These are phyloP conservation scores for Backusella morwellensis DNA, from an alignment of 192 early-diverging fungal species.

Conservation along the genomic window DNA sequence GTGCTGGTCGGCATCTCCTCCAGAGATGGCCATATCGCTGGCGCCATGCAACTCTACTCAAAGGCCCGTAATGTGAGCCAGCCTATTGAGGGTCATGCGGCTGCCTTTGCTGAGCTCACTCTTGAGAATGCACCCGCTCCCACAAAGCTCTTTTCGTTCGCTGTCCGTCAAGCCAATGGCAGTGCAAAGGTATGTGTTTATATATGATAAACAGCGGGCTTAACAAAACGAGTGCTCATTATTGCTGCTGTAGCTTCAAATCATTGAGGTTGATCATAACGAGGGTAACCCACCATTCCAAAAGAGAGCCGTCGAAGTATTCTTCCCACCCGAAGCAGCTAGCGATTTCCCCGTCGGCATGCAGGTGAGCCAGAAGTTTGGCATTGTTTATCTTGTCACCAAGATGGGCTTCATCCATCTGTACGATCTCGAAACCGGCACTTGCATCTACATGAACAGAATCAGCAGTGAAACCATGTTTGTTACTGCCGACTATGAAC, in stretches of 20 bases:
- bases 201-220: too few species aligned
- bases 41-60: slow-evolving; percentile 96
- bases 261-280: slow-evolving; percentile 95
- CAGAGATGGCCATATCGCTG: slow-evolving; percentile 85
- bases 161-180: slow-evolving; percentile 76
- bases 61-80: slow-evolving; percentile 92
- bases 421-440: slow-evolving; percentile 93
- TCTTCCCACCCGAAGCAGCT: slow-evolving; percentile 93
- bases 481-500: slow-evolving; percentile 88
- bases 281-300: slow-evolving; percentile 88
- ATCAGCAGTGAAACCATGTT: slow-evolving; percentile 98
- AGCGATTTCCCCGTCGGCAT: slow-evolving; percentile 96
- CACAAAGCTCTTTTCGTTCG: slow-evolving; percentile 91
- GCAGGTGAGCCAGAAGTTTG: slow-evolving; percentile 94
- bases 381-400: slow-evolving; percentile 93
- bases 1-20: slow-evolving; percentile 95
- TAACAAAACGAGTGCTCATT: neutral
- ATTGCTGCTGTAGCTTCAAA: slow-evolving; percentile 63
- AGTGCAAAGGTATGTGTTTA: slow-evolving; percentile 61
- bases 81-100: slow-evolving; percentile 95
- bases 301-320: slow-evolving; percentile 92
- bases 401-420: slow-evolving; percentile 98
- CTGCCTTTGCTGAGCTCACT: slow-evolving; percentile 89
- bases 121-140: slow-evolving; percentile 73
- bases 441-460: slow-evolving; percentile 97